Conservation (phyloP, 2,329 filamentous ascomycete genomes). For the Phaeoacremonium minimum region DNA sequence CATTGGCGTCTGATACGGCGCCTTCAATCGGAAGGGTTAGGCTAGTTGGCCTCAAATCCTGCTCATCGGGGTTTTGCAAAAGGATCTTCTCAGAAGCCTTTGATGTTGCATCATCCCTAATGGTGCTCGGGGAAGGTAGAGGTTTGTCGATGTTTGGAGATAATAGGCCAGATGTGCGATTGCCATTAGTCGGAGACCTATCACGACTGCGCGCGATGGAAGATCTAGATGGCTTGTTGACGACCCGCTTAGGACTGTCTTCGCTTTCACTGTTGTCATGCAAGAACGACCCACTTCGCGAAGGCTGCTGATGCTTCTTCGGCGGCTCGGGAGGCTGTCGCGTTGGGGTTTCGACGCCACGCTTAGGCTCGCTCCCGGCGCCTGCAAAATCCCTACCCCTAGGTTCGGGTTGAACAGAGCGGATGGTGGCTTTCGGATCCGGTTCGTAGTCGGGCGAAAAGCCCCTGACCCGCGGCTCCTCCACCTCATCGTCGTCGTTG, state of each 20-base stretch:
- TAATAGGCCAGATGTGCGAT: neutral
- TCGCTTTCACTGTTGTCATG: conserved; percentile 50
- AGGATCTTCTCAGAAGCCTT: conserved; percentile 15
- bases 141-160: conserved; percentile 10
- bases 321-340: conserved; percentile 25
- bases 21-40: conserved; percentile 39
- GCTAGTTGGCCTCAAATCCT: conserved; percentile 22
- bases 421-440: conserved; percentile 66
- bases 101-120: neutral
- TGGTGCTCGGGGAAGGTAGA: conserved; percentile 7
- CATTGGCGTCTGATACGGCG: conserved; percentile 25
- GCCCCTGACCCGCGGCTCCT: conserved; percentile 24
- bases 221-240: conserved; percentile 2
- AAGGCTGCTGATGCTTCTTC: conserved; percentile 17
- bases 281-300: conserved; percentile 44
- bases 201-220: neutral
- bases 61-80: conserved; percentile 24
- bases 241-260: conserved; percentile 21
- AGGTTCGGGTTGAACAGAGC: conserved; percentile 51
- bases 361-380: conserved; percentile 10
- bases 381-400: conserved; percentile 17
- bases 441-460: conserved; percentile 76
- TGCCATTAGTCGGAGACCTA: conserved; percentile 4
- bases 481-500: neutral
- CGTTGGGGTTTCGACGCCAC: conserved; percentile 27